A percentile compares a stretch with the other conserved stretches of the same genome.
Evolutionary conservation across 352 stramenopile species (phyloP).

Genomic region (Chrysophaeum taylorii): DNA sequence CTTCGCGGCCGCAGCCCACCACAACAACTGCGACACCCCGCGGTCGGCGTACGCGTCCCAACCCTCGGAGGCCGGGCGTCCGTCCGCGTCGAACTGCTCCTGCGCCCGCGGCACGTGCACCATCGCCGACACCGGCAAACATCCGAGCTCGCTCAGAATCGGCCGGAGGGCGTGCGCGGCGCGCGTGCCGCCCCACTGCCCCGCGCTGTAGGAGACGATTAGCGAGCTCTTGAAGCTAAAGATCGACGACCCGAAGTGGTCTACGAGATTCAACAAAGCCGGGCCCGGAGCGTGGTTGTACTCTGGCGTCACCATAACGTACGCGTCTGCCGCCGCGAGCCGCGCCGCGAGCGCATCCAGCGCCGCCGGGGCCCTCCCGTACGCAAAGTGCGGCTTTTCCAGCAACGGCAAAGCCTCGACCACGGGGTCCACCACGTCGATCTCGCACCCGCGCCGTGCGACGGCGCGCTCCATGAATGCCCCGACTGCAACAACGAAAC

Average conservation of each 20-base stretch:
- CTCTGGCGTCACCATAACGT: conserved; percentile 51
- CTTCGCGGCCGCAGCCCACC: conserved; percentile 39
- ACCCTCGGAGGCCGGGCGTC: conserved; percentile 25
- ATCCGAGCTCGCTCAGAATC: conserved; percentile 49
- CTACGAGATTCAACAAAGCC: conserved; percentile 47
- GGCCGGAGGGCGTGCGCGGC: conserved; percentile 42
- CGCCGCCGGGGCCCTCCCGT: conserved; percentile 33
- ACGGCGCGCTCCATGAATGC: background rate
- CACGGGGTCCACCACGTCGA: background rate
- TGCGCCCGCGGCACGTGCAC: conserved; percentile 45
- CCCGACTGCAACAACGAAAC: no score
- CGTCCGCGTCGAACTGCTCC: conserved; percentile 43
- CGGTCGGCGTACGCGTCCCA: conserved; percentile 38
- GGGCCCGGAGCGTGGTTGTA: conserved; percentile 57
- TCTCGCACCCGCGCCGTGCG: background rate
- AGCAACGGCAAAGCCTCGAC: background rate
- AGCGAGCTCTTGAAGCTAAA: conserved; percentile 51
- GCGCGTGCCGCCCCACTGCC: conserved; percentile 48
- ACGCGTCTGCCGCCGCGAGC: conserved; percentile 43
- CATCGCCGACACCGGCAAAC: conserved; percentile 48
- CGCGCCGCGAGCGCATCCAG: conserved; percentile 33
- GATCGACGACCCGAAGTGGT: conserved; percentile 50
- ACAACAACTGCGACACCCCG: conserved; percentile 45
- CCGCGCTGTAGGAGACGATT: conserved; percentile 51
- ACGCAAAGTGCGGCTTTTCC: conserved; percentile 40